Base-by-base conservation (phyloP, 177 flowering plant species). In the Vitis hybrid region DNA sequence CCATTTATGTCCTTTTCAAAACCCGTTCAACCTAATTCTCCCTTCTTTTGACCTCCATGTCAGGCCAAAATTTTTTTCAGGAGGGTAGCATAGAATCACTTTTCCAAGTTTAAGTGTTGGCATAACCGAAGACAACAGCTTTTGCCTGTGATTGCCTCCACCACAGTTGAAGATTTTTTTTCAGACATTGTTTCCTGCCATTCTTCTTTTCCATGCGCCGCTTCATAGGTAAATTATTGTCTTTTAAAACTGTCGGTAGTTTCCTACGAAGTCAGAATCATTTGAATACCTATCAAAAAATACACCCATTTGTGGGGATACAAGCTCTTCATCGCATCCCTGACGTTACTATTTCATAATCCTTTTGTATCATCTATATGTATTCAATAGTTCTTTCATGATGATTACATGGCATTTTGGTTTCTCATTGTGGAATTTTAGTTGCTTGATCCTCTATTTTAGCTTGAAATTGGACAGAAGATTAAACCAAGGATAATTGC, bases 1-100 rank as follows among this genome's bases (percentile, higher is more conserved):
- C 46, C 46, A 40, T 7, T 40, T 40, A 40, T 40, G 46, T 40
- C 46, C 46, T 40, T 40, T 40, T 40, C 5, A 40, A 7, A 40
- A 40, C 46, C 46, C 46, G 4, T 1, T 68, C 51, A 21, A 56
- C 40, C 30, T 24, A 32, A 48, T 62, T 3, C 70, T 55, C 19
- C 15, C 63, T 64, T 40, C 58, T 70, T 60, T 66, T 68, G 18
- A 16, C 66, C 56, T 30, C n/a, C 67, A 57, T 82, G 57, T 48
- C 89, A 90, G 94, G 85, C 78, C n/a, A 90, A 87, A 80, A 87
- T 72, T 64, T 62, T 83, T 72, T 81, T 90, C 70, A 71, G 75
- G 30, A 74, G 80, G 57, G 80, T 82, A 65, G 81, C 68, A 40
- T 78, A 69, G 11, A 18, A 27, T 30, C 13, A 19, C 14, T 63